Evolutionary conservation across 306 rosid genomes (phyloP), one percentile per base, ranked within the genome.

Genomic region (Hippophae gyantsensis): DNA sequence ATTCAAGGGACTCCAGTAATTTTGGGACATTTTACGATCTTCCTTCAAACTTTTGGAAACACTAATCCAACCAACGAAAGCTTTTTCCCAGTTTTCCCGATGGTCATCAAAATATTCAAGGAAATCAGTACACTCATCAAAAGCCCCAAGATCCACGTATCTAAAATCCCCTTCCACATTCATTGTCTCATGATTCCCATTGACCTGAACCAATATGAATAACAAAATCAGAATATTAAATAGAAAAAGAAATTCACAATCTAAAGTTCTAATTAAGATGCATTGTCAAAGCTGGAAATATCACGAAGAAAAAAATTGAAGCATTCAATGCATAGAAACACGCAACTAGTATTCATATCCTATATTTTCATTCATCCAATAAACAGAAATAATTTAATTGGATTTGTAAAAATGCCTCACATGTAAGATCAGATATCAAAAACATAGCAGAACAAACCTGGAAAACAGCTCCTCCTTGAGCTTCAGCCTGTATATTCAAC

Each of bases 151-250:
- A 0, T 82, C 95, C 46, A 78, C 95, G 51, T 83, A 88, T 79
- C 96, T 81, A 75, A 85, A 92, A 80, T 92, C 95, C 60, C 99
- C 96, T 74, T 92, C 95, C 68, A 92, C 86, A 23, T 92, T 92
- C 89, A 92, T 83, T n/a, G 93, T 83, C 76, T 92, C 95, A 57
- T 92, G 99, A 72, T 92, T 92, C 54, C 96, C 96, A 60, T 85
- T 83, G 52, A 92, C 94, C 95, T 92, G 61, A 42, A 81, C 42
- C 64, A 72, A 56, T 25, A 25, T 27, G 59, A 51, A 55, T 58
- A 58, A 42, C 52, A 32, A 32, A 32, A 18, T n/a, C 42, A 66
- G 11, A 23, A 45, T 26, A 42, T 42, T 18, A 67, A 45, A 10
- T 25, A 10, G 42, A 25, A 59, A 42, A 48, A 65, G 18, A 42